These are phyloP conservation scores for Lagenidium giganteum DNA, from an alignment of 352 stramenopile species.

Conservation along the genomic window DNA sequence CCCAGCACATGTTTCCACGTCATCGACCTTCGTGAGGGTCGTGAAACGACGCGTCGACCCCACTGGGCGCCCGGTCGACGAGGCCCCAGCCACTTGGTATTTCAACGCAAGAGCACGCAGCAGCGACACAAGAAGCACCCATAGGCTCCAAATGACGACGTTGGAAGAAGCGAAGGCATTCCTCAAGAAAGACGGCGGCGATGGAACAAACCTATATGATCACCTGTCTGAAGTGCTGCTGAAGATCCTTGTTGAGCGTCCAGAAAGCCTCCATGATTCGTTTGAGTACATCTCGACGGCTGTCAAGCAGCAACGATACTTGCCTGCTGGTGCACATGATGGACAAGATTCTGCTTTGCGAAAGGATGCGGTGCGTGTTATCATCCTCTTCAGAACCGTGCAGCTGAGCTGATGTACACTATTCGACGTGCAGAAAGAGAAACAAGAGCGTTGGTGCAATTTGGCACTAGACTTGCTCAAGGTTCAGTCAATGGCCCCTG, in stretches of 20 bases:
- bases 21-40: no score
- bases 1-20: neutral
- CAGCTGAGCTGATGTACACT: neutral
- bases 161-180: constrained; percentile 88
- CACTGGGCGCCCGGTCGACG: no score
- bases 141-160: constrained; percentile 38
- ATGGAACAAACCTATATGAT: constrained; percentile 83
- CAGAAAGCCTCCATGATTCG: constrained; percentile 74
- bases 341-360: neutral
- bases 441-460: constrained; percentile 64
- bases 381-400: neutral
- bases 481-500: constrained; percentile 7
- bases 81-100: no score
- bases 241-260: constrained; percentile 82
- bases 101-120: neutral
- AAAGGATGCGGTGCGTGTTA: no score
- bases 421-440: constrained; percentile 28
- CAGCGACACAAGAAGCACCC: neutral
- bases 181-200: constrained; percentile 67
- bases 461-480: constrained; percentile 56
- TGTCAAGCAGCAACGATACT: constrained; percentile 80
- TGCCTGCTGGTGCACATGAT: constrained; percentile 11
- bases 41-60: no score
- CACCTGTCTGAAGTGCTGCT: constrained; percentile 82
- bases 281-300: constrained; percentile 86